These are phyloP conservation scores for Boletus tylopilopsis DNA, from an alignment of 768 basidiomycete species.

Conservation along the genomic window DNA sequence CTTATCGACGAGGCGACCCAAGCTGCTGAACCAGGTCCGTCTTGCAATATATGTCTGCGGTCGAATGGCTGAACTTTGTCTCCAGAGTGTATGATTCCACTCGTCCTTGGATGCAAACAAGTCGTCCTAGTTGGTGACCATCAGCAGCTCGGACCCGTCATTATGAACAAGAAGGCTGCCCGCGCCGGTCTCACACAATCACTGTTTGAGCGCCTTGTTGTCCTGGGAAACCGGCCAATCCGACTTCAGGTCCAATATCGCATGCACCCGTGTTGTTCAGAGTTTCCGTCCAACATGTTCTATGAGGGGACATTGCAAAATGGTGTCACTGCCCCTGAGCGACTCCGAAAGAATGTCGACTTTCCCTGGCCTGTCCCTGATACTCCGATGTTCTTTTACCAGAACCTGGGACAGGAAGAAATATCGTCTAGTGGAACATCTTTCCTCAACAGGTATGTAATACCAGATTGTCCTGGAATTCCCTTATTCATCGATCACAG, in stretches of 20 bases:
- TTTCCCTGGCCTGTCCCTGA: conserved; percentile 98
- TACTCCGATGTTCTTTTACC: conserved; percentile 99
- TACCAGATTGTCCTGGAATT: neutral
- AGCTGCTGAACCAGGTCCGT: conserved; percentile 89
- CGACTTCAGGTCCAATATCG: conserved; percentile 99
- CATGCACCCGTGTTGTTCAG: conserved; percentile 99
- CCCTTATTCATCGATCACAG: conserved; percentile 37
- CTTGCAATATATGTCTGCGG: neutral
- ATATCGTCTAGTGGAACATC: conserved; percentile 98
- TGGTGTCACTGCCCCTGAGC: conserved; percentile 97
- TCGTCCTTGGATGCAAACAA: conserved; percentile 97
- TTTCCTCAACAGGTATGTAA: conserved; percentile 80
- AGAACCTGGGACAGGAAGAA: conserved; percentile 98
- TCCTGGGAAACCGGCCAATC: conserved; percentile 94
- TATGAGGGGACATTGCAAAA: conserved; percentile 99
- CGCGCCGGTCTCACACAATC: conserved; percentile 98
- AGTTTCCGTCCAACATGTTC: conserved; percentile 99
- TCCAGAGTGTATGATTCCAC: conserved; percentile 97
- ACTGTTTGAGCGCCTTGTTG: conserved; percentile 93
- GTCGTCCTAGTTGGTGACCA: conserved; percentile 98
- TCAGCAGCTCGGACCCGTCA: conserved; percentile 95
- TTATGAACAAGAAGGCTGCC: conserved; percentile 99
- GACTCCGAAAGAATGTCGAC: conserved; percentile 95
- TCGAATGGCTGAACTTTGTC: conserved; percentile 8
- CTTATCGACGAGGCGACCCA: conserved; percentile 99